These are phyloP conservation scores for Xylaria digitata DNA, from an alignment of 2,329 filamentous ascomycete genomes.

Conservation along the genomic window DNA sequence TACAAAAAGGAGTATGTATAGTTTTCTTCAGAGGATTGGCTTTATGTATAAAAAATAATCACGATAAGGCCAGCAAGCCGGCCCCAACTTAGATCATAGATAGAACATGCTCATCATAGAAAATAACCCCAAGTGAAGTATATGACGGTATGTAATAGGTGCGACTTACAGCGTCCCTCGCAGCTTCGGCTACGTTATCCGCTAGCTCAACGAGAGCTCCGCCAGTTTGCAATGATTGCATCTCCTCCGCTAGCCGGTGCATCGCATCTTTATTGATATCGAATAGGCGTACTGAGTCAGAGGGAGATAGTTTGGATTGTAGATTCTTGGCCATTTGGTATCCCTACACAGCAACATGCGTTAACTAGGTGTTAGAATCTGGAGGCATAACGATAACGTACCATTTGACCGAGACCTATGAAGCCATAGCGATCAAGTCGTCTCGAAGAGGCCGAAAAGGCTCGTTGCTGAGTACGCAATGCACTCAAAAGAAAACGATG, in stretches of 20 bases:
- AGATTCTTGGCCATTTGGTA: constrained; percentile 73
- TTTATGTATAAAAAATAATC: constrained; percentile 71
- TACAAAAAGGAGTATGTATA: constrained; percentile 24
- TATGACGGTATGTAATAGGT: constrained; percentile 41
- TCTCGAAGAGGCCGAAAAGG: constrained; percentile 62
- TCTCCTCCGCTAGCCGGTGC: constrained; percentile 60
- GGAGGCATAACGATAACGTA: constrained; percentile 50
- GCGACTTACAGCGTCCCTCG: constrained; percentile 61
- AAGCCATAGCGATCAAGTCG: constrained; percentile 67
- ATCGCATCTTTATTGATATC: constrained; percentile 66
- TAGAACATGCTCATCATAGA: constrained; percentile 54
- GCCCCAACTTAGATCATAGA: constrained; percentile 81
- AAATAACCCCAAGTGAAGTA: constrained; percentile 35
- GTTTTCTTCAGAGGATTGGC: constrained; percentile 77
- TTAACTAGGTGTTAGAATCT: constrained; percentile 18
- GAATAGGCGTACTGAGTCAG: constrained; percentile 64
- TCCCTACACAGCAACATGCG: constrained; percentile 54
- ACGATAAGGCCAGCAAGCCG: constrained; percentile 65
- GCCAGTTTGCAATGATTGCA: constrained; percentile 54
- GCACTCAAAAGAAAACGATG: constrained; percentile 54
- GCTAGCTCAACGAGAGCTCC: constrained; percentile 62
- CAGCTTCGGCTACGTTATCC: constrained; percentile 59
- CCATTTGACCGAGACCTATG: constrained; percentile 71
- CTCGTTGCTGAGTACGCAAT: constrained; percentile 55
- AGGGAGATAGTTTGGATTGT: constrained; percentile 64